Evolutionary conservation across 2,329 filamentous ascomycete species (phyloP).

Genomic region (Colletotrichum karsti): DNA sequence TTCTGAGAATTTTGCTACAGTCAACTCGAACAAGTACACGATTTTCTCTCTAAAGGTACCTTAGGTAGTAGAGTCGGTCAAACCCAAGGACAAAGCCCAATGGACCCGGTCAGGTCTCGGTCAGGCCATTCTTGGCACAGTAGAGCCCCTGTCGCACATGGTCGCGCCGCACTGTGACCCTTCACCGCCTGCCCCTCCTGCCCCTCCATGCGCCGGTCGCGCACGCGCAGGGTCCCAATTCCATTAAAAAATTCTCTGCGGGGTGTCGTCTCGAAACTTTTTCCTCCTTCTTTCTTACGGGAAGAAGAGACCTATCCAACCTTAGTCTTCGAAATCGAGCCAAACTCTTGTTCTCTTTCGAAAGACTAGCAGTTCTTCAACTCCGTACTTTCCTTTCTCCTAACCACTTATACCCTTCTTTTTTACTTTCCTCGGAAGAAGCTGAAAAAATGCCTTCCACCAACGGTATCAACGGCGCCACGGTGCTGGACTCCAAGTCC

Average conservation of each 20-base stretch:
- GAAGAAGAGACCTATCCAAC: slow-evolving; percentile 55
- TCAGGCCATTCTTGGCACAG: slow-evolving; percentile 13
- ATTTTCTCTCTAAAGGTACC: too few species aligned
- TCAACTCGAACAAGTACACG: neutral
- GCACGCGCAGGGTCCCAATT: slow-evolving; percentile 24
- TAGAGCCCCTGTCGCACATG: neutral
- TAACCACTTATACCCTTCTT: slow-evolving; percentile 35
- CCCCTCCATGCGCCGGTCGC: slow-evolving; percentile 21
- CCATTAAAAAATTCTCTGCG: slow-evolving; percentile 50
- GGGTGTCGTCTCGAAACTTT: slow-evolving; percentile 39
- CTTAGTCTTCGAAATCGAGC: slow-evolving; percentile 39
- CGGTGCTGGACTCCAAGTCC: slow-evolving; percentile 76
- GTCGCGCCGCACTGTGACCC: slow-evolving; percentile 14
- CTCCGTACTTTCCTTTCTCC: slow-evolving; percentile 37
- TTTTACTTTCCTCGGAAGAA: slow-evolving; percentile 36
- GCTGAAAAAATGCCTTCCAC: slow-evolving; percentile 58
- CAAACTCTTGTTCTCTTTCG: slow-evolving; percentile 38
- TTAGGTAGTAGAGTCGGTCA: too few species aligned
- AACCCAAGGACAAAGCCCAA: too few species aligned
- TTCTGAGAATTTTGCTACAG: neutral
- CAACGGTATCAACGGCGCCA: slow-evolving; percentile 59
- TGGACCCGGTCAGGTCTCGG: neutral
- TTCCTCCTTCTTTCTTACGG: slow-evolving; percentile 57
- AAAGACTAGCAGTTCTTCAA: slow-evolving; percentile 40
- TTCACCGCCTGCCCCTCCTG: slow-evolving; percentile 27